Evolutionary conservation across 768 basidiomycete genomes (phyloP).

Genomic region (Trametes sanguinea): DNA sequence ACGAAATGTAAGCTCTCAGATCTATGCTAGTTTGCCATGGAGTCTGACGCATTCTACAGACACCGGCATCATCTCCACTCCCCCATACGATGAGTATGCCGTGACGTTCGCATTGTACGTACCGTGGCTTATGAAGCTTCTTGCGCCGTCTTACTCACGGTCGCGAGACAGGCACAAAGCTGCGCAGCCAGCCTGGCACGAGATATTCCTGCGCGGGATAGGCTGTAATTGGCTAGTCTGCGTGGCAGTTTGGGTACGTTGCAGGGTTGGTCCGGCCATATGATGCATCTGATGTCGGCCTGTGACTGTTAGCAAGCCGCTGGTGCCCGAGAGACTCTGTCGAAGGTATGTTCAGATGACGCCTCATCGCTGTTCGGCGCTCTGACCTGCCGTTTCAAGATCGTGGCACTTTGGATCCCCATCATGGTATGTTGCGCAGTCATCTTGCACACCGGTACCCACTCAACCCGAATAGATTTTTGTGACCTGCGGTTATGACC

Average conservation of each 20-base stretch:
- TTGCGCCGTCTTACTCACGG: background rate
- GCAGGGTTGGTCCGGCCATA: background rate
- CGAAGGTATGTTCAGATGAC: conserved; percentile 47
- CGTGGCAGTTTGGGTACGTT: conserved; percentile 69
- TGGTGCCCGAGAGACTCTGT: conserved; percentile 65
- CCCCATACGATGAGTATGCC: conserved; percentile 60
- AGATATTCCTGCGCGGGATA: conserved; percentile 73
- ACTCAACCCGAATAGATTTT: conserved; percentile 48
- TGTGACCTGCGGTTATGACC: conserved; percentile 70
- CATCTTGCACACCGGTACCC: background rate
- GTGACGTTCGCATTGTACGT: conserved; percentile 58
- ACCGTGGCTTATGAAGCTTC: background rate
- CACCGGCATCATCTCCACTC: conserved; percentile 56
- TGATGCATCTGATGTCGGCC: background rate
- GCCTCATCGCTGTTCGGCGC: background rate
- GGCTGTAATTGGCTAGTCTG: conserved; percentile 80
- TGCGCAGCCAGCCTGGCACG: conserved; percentile 64
- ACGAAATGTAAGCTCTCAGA: conserved; percentile 53
- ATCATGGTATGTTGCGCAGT: conserved; percentile 59
- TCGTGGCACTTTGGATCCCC: conserved; percentile 70
- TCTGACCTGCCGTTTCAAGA: conserved; percentile 32
- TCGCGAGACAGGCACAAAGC: conserved; percentile 57
- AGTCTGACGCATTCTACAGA: conserved; percentile 38
- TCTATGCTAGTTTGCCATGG: background rate
- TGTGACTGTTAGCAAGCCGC: conserved; percentile 57